Evolutionary conservation across 2,329 filamentous ascomycete species (phyloP).

Genomic region (Sclerotiophoma versabilis): DNA sequence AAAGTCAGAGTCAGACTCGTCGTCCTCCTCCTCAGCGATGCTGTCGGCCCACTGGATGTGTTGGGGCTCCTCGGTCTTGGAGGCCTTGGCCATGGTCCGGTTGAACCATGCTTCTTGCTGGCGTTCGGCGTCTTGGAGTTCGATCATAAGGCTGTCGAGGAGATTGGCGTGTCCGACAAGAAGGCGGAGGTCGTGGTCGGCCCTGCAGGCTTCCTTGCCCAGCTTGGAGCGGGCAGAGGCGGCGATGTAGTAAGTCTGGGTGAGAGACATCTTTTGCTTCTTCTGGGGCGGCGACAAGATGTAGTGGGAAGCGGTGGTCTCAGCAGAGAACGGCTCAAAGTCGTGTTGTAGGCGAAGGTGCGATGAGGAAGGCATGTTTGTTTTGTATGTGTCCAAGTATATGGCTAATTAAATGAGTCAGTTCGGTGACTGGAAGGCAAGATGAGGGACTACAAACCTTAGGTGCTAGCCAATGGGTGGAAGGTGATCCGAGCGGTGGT

Average conservation of each 20-base stretch:
- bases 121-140: slow-evolving; percentile 90
- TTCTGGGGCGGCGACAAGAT: slow-evolving; percentile 54
- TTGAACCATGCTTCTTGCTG: slow-evolving; percentile 99
- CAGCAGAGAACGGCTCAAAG: slow-evolving; percentile 55
- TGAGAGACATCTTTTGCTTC: slow-evolving; percentile 93
- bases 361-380: slow-evolving; percentile 56
- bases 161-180: slow-evolving; percentile 98
- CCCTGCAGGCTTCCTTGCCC: slow-evolving; percentile 83
- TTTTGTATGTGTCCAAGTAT: slow-evolving; percentile 40
- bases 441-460: slow-evolving; percentile 43
- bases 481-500: slow-evolving; percentile 43
- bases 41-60: slow-evolving; percentile 89
- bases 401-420: slow-evolving; percentile 57
- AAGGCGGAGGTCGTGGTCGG: slow-evolving; percentile 92
- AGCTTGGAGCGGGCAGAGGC: slow-evolving; percentile 98
- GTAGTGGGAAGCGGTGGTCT: slow-evolving; percentile 54
- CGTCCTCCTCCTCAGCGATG: slow-evolving; percentile 77
- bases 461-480: slow-evolving; percentile 41
- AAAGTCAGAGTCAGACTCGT: slow-evolving; percentile 54
- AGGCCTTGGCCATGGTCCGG: slow-evolving; percentile 83
- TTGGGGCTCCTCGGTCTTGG: slow-evolving; percentile 65
- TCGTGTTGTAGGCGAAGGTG: slow-evolving; percentile 56
- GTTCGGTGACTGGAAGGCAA: slow-evolving; percentile 47
- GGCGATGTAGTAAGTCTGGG: slow-evolving; percentile 97
- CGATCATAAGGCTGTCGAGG: slow-evolving; percentile 90